Conservation (phyloP, 2,329 filamentous ascomycete genomes). For the Lachnellula suecica region DNA sequence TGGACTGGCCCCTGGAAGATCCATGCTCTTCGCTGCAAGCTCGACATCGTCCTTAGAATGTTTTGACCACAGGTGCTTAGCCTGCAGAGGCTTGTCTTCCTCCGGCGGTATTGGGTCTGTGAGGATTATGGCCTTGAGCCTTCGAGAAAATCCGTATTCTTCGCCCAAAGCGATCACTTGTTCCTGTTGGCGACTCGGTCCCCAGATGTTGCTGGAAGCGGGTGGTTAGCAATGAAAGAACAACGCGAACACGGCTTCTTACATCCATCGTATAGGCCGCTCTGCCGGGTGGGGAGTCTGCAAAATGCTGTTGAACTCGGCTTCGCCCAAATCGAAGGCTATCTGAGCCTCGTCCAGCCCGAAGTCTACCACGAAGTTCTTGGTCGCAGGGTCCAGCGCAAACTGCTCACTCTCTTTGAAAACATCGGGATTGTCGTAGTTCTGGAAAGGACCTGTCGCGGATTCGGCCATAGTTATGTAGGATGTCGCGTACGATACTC, state of each 20-base stretch:
- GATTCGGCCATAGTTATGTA: constrained; percentile 13
- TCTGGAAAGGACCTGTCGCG: constrained; percentile 19
- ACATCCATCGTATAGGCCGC: constrained; percentile 70
- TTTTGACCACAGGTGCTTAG: constrained; percentile 6
- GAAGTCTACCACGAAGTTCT: constrained; percentile 67
- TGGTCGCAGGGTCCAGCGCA: constrained; percentile 40
- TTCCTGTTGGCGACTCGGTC: constrained; percentile 58
- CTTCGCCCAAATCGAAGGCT: constrained; percentile 50
- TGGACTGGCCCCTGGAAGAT: constrained; percentile 1
- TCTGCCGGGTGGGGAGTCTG: constrained; percentile 30
- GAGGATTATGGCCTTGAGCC: constrained; percentile 63
- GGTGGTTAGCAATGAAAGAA: constrained; percentile 5
- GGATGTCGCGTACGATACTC: not conserved
- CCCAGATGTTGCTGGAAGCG: constrained; percentile 63
- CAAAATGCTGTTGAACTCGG: constrained; percentile 42
- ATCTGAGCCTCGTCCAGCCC: constrained; percentile 53
- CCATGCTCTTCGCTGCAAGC: constrained; percentile 14
- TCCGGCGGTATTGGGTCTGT: constrained; percentile 44
- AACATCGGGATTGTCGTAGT: constrained; percentile 52
- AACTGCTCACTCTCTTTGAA: constrained; percentile 44
- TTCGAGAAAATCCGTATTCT: constrained; percentile 67
- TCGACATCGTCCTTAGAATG: constrained; percentile 26
- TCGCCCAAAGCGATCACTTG: constrained; percentile 54
- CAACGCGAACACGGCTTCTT: constrained; percentile 30
- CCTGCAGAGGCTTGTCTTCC: not conserved